Evolutionary conservation across 805 yeast genomes (phyloP), one percentile per base, ranked within the genome.

Genomic region (Candida golubevii): DNA sequence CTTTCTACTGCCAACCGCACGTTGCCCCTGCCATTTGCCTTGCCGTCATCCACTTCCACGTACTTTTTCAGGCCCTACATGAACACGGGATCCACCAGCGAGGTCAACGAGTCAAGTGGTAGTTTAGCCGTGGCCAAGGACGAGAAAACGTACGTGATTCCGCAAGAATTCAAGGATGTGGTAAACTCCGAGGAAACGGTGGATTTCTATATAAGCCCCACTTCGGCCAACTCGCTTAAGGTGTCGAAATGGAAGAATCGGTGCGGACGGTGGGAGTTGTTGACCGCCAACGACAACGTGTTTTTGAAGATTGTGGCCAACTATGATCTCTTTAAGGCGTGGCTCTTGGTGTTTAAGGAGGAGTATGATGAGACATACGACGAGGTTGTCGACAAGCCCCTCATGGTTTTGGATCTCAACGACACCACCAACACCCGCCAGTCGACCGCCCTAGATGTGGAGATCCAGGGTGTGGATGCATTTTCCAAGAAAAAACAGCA

Each of bases 231-330:
- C 46, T 51, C 67, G 6, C 54, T 71, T 57, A 69, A 66, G 39
- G 60, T 71, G 9, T 71, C 75, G 12, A 66, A 62, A 47, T 71
- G 76, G 76, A 71, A 67, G 48, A 53, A 59, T 33, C 62, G 62
- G 31, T 63, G 59, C 35, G 76, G 74, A 2, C 69, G 69, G 44
- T 71, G 75, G 75, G 75, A 71, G 51, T 63, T 71, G 71, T 43
- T 71, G 38, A 69, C 75, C 0, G 52, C 63, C 9, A 61, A 57
- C 42, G 72, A 68, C 32, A 62, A 55, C 28, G 46, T 71, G 2
- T 71, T 69, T 48, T 43, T 65, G 33, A 70, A 69, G 49, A 60
- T 71, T n/a, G 72, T 60, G 6, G 66, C 63, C 12, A 68, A 69
- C 50, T 62, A 69, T 43, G 60, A 60, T n/a, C 41, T 56, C 37